Evolutionary conservation across 345 rosid species (phyloP), one percentile per base, ranked within the genome.

Genomic region (Bretschneidera sinensis): DNA sequence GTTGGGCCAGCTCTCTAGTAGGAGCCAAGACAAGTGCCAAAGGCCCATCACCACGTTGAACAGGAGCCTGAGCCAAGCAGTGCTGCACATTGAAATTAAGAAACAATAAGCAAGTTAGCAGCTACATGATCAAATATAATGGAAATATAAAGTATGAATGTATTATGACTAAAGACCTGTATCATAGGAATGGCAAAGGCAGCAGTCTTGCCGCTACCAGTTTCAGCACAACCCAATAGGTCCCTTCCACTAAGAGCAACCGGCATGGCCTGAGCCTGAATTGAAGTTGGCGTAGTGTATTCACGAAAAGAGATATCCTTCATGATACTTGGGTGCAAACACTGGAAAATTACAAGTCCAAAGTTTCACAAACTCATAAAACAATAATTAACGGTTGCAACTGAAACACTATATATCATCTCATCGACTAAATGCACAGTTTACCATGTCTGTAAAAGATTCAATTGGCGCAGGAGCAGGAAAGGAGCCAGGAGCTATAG

Each of bases 201-300:
- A 43, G 75, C 78, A 14, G 81, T 77, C 60, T 77, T 77, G 21
- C 81, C 81, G 50, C 73, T 73, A n/a, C 81, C 78, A 21, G 81
- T 77, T 67, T 74, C 73, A 47, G 81, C 81, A 16, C 78, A 70
- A 22, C 71, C 81, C 49, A 77, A 48, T 51, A 77, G 56, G 64
- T 77, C 81, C 67, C 67, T 73, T 31, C 78, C 78, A 62, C 71
- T 68, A 34, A 76, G 74, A 17, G 74, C 74, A 13, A 76, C 74
- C 0, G 80, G 65, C 71, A 76, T 76, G 18, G 80, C 76, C 62
- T 72, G 77, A 47, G 74, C 77, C 74, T 76, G 80, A 61, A 76
- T 76, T 16, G 74, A 50, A 21, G 80, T 72, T 20, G 80, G 80
- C 20, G 45, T 61, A 9, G 59, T 59, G 60, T 72, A 72, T 39